Conservation (phyloP, 257 asterid species). For the Nicotiana benthamiana region DNA sequence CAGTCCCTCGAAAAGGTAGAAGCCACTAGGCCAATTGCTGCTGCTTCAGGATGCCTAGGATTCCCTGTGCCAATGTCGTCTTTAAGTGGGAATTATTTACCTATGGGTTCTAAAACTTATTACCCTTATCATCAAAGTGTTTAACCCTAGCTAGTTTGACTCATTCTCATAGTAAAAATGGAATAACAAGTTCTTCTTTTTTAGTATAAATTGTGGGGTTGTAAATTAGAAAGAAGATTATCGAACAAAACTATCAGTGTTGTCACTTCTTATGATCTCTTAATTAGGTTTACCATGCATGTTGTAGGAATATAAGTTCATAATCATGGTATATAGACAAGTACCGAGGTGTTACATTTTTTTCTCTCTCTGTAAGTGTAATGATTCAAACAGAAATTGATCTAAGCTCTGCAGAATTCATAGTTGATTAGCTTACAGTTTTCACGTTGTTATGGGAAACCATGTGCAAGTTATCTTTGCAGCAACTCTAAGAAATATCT, state of each 20-base stretch:
- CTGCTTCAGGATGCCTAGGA: slow-evolving; percentile 30
- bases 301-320: slow-evolving; percentile 17
- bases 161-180: neutral
- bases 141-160: slow-evolving; percentile 20
- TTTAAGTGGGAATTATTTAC: slow-evolving; percentile 41
- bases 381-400: neutral
- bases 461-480: neutral
- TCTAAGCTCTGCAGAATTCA: no score
- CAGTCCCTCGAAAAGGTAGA: slow-evolving; percentile 60
- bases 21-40: slow-evolving; percentile 27
- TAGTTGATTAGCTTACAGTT: neutral
- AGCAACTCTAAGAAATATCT: neutral
- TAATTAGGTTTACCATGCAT: slow-evolving; percentile 37
- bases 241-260: neutral
- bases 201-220: neutral
- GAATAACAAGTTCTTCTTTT: neutral
- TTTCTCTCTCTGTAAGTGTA: neutral
- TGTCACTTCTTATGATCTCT: slow-evolving; percentile 1
- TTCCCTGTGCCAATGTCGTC: slow-evolving; percentile 55
- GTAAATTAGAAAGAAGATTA: neutral
- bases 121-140: slow-evolving; percentile 24
- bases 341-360: no score
- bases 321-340: neutral
- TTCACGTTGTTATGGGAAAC: neutral
- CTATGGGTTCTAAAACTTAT: slow-evolving; percentile 36